phyloP scores from a whole-genome alignment of 305 asterid species.

The Fraxinus ornus region DNA sequence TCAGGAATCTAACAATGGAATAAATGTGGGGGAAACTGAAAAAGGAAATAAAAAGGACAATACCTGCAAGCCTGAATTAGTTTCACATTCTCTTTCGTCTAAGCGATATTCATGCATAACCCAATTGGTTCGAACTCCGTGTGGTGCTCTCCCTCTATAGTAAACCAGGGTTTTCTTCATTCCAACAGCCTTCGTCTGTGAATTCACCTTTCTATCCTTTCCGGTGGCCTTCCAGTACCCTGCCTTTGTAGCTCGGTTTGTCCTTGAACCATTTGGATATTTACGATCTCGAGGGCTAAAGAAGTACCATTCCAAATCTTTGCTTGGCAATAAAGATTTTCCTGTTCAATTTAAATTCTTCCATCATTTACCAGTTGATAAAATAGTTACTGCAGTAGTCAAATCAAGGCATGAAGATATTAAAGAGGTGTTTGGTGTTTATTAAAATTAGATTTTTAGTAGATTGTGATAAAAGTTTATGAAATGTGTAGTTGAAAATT shows the following conservation, averaged over 20 bases:
- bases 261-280: slow-evolving; percentile 90
- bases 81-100: slow-evolving; percentile 84
- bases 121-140: slow-evolving; percentile 91
- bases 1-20: background rate
- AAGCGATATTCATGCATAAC: slow-evolving; percentile 95
- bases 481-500: no score
- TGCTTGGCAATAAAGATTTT: slow-evolving; percentile 85
- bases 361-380: background rate
- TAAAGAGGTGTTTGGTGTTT: background rate
- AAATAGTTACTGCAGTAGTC: background rate
- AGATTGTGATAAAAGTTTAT: no score
- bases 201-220: slow-evolving; percentile 82
- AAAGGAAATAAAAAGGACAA: background rate
- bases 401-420: background rate
- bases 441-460: no score
- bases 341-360: slow-evolving; percentile 37
- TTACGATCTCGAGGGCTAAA: slow-evolving; percentile 92
- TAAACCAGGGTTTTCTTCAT: slow-evolving; percentile 98
- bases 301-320: slow-evolving; percentile 95
- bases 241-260: slow-evolving; percentile 85
- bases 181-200: slow-evolving; percentile 74
- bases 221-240: slow-evolving; percentile 99
- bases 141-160: slow-evolving; percentile 94
- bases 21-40: background rate
- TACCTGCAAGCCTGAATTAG: slow-evolving; percentile 70